These are phyloP conservation scores for Aspergillus neotritici DNA, from an alignment of 2,329 filamentous ascomycete genomes.

Conservation along the genomic window DNA sequence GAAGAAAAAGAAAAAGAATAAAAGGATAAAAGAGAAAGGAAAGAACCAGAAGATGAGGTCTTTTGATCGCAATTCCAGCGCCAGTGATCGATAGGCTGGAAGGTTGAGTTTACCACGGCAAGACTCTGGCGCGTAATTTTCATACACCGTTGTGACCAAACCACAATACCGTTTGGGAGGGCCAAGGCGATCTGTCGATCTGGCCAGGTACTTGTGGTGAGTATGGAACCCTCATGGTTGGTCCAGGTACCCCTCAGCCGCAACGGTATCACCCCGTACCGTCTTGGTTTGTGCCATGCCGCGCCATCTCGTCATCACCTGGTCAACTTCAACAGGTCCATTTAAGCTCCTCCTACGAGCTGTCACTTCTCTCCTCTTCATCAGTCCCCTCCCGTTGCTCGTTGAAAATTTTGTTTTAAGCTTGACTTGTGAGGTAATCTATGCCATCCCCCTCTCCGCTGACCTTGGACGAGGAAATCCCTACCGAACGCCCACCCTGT, in stretches of 20 bases:
- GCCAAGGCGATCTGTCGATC: constrained; percentile 18
- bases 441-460: no score
- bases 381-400: no score
- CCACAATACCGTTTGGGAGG: not conserved
- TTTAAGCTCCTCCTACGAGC: no score
- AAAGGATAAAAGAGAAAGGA: constrained; percentile 12
- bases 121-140: not conserved
- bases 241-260: constrained; percentile 10
- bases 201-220: constrained; percentile 8
- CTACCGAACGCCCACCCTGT: no score
- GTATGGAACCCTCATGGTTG: constrained; percentile 7
- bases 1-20: constrained; percentile 10
- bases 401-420: no score
- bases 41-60: constrained; percentile 14
- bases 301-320: no score
- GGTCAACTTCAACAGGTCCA: no score
- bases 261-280: not conserved
- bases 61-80: constrained; percentile 6
- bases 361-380: not conserved
- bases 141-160: constrained; percentile 12
- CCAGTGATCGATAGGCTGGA: constrained; percentile 14
- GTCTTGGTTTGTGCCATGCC: no score
- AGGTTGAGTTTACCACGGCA: constrained; percentile 8
- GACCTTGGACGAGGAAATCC: no score
- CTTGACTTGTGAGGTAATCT: no score